Evolutionary conservation across 2,329 filamentous ascomycete species (phyloP).

Genomic region (Cadophora luteo-olivacea): DNA sequence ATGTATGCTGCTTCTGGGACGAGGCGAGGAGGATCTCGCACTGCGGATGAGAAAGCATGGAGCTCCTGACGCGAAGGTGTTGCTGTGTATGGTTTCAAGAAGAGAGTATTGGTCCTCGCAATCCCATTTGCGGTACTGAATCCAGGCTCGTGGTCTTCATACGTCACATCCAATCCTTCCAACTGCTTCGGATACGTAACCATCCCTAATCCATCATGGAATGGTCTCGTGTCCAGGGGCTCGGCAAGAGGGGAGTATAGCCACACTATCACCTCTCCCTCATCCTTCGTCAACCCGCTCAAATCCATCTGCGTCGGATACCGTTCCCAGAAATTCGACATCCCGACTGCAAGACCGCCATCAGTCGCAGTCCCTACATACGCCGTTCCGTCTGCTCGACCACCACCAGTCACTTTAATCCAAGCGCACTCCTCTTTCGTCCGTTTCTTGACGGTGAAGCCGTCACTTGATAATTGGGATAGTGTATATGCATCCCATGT

Average conservation of each 20-base stretch:
- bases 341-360: slow-evolving; percentile 63
- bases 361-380: slow-evolving; percentile 63
- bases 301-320: slow-evolving; percentile 66
- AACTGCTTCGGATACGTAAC: slow-evolving; percentile 63
- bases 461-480: slow-evolving; percentile 63
- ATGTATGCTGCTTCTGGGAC: slow-evolving; percentile 56
- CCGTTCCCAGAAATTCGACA: slow-evolving; percentile 69
- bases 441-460: slow-evolving; percentile 65
- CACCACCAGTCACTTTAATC: slow-evolving; percentile 64
- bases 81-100: slow-evolving; percentile 56
- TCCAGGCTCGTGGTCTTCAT: slow-evolving; percentile 64
- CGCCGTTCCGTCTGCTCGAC: slow-evolving; percentile 59
- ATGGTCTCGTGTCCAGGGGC: slow-evolving; percentile 62
- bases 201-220: slow-evolving; percentile 62
- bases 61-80: slow-evolving; percentile 58
- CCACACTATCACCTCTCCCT: slow-evolving; percentile 63
- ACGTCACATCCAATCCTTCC: slow-evolving; percentile 66
- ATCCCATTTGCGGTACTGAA: slow-evolving; percentile 64
- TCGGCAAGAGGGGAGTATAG: slow-evolving; percentile 62
- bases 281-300: slow-evolving; percentile 54
- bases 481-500: slow-evolving; percentile 65
- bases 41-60: slow-evolving; percentile 50
- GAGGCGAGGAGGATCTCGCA: slow-evolving; percentile 59
- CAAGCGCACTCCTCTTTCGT: slow-evolving; percentile 63
- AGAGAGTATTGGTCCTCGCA: slow-evolving; percentile 62